Percentiles rank a stretch among this genome's conserved stretches.
These are phyloP conservation scores for Aspergillus novofumigatus DNA, from an alignment of 2,329 filamentous ascomycete genomes.

Conservation along the genomic window DNA sequence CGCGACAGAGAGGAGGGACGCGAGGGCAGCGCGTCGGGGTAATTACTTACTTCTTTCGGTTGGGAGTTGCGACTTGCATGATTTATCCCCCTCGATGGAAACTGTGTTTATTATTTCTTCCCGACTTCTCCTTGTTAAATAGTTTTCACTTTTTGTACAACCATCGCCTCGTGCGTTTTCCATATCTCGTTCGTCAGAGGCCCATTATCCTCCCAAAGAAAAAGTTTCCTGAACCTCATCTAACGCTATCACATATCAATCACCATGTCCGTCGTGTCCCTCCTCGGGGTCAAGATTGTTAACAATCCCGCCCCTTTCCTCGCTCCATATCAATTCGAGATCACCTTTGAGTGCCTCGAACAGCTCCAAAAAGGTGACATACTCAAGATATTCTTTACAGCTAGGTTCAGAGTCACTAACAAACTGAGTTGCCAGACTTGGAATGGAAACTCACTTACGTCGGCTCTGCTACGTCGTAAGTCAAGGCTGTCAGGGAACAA, in stretches of 20 bases:
- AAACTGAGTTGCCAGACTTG: conserved; percentile 60
- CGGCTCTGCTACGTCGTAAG: conserved; percentile 93
- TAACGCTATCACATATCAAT: conserved; percentile 11
- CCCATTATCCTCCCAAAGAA: neutral
- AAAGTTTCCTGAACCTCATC: conserved; percentile 1
- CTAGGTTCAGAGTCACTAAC: conserved; percentile 6
- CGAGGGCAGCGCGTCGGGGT: conserved; percentile 23
- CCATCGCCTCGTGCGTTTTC: neutral
- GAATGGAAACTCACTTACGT: conserved; percentile 99
- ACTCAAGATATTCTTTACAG: neutral
- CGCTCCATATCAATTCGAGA: conserved; percentile 93
- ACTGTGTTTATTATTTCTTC: neutral
- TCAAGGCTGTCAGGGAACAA: conserved; percentile 18
- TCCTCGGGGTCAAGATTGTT: conserved; percentile 89
- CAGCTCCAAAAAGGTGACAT: conserved; percentile 78
- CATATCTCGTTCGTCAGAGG: neutral
- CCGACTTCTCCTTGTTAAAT: neutral
- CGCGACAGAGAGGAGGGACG: conserved; percentile 24
- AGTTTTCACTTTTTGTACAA: neutral
- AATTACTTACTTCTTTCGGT: conserved; percentile 12
- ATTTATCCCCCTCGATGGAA: neutral
- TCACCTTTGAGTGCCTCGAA: conserved; percentile 97
- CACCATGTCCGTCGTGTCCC: conserved; percentile 91
- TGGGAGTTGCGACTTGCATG: neutral
- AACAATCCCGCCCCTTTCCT: conserved; percentile 97